Conservation (phyloP, 768 basidiomycete species). For the Tricholoma flavovirens region DNA sequence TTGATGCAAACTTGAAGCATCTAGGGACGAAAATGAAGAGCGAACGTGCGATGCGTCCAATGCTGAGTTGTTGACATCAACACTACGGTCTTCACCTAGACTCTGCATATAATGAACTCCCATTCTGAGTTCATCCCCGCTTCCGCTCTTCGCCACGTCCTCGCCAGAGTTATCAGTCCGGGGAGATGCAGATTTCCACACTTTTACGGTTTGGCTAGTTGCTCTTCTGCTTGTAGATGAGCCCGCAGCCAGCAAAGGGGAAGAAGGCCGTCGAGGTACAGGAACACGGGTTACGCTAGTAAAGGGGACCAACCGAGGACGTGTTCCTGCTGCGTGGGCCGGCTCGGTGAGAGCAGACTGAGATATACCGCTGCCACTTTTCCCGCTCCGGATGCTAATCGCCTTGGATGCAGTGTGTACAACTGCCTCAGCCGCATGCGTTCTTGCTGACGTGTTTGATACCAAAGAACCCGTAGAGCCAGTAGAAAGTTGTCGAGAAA, state of each 20-base stretch:
- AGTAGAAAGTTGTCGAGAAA: slow-evolving; percentile 31
- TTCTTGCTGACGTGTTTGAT: slow-evolving; percentile 28
- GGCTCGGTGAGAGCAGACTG: slow-evolving; percentile 27
- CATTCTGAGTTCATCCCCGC: slow-evolving; percentile 61
- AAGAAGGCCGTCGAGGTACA: slow-evolving; percentile 42
- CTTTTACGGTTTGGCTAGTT: slow-evolving; percentile 61
- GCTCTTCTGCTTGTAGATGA: slow-evolving; percentile 37
- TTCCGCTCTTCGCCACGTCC: slow-evolving; percentile 30
- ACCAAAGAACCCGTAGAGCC: slow-evolving; percentile 26
- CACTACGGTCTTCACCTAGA: slow-evolving; percentile 47
- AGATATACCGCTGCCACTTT: slow-evolving; percentile 34
- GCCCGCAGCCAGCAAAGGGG: slow-evolving; percentile 15
- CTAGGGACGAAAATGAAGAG: slow-evolving; percentile 46
- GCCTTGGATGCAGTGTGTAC: slow-evolving; percentile 46
- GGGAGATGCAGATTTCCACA: slow-evolving; percentile 27
- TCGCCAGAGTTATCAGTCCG: slow-evolving; percentile 11
- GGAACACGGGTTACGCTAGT: slow-evolving; percentile 64
- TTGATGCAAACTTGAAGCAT: slow-evolving; percentile 52
- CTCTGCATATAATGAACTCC: slow-evolving; percentile 69
- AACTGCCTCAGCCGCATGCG: slow-evolving; percentile 39
- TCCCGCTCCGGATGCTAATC: slow-evolving; percentile 47
- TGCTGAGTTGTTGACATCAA: neutral
- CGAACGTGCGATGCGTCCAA: slow-evolving; percentile 15
- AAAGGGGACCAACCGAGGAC: slow-evolving; percentile 67
- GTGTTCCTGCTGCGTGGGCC: slow-evolving; percentile 25